phyloP scores from a whole-genome alignment of 768 basidiomycete genomes.

The Pleurotus citrinopileatus region DNA sequence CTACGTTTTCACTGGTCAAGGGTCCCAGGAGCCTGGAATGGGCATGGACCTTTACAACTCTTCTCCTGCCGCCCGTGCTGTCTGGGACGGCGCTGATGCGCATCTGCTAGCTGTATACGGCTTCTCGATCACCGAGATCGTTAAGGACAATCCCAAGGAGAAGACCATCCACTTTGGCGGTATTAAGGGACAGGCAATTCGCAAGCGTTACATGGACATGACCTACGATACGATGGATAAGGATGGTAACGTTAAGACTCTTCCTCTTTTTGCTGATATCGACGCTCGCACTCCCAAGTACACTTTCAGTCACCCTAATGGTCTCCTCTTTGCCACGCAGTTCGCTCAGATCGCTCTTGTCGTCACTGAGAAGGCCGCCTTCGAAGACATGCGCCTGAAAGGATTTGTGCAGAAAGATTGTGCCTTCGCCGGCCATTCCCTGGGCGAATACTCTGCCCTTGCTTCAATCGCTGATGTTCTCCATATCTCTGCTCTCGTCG shows the following conservation, averaged over 20 bases:
- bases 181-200: constrained; percentile 97
- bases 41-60: constrained; percentile 97
- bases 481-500: constrained; percentile 91
- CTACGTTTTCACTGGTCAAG: constrained; percentile 98
- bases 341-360: constrained; percentile 99
- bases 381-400: constrained; percentile 96
- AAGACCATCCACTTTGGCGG: constrained; percentile 99
- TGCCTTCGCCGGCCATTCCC: constrained; percentile 95
- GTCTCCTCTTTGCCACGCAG: constrained; percentile 95
- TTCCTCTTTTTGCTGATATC: constrained; percentile 95
- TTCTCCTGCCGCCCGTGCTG: constrained; percentile 91
- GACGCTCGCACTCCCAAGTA: constrained; percentile 92
- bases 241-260: constrained; percentile 93
- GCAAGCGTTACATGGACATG: constrained; percentile 99
- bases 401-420: constrained; percentile 92
- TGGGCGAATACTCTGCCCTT: constrained; percentile 97
- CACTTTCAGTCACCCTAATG: constrained; percentile 96
- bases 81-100: constrained; percentile 95
- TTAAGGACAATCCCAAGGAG: constrained; percentile 97
- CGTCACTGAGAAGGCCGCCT: constrained; percentile 97
- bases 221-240: constrained; percentile 96
- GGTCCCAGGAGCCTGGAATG: constrained; percentile 98
- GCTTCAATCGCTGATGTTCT: constrained; percentile 97
- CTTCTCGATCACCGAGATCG: constrained; percentile 98
- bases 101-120: constrained; percentile 95